Conservation (phyloP, 768 basidiomycete species). For the Russula olivacea region DNA sequence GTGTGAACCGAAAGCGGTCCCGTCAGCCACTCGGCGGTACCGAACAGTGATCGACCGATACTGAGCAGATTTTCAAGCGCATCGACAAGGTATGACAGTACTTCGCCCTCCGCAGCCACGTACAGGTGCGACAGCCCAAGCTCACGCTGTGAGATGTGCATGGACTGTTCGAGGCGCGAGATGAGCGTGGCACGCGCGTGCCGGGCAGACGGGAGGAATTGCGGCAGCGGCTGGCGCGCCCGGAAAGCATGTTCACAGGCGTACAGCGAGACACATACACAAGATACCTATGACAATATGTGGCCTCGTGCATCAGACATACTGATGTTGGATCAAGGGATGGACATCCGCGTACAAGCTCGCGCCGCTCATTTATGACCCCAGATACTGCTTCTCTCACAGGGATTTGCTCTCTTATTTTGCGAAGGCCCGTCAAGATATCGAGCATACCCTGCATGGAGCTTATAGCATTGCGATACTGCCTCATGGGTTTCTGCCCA, state of each 20-base stretch:
- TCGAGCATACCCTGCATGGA: conserved; percentile 40
- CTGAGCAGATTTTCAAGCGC: conserved; percentile 40
- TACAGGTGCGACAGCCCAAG: conserved; percentile 38
- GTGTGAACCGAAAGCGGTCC: conserved; percentile 1
- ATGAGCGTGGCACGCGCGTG: conserved; percentile 37
- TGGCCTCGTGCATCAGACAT: not conserved
- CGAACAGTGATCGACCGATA: conserved; percentile 39
- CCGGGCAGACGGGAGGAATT: conserved; percentile 44
- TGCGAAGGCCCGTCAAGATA: conserved; percentile 41
- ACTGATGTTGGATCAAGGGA: not conserved
- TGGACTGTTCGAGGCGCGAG: conserved; percentile 33
- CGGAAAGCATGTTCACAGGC: conserved; percentile 46
- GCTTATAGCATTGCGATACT: conserved; percentile 37
- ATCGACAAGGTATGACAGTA: conserved; percentile 39
- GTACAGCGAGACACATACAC: conserved; percentile 44
- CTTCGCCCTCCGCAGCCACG: conserved; percentile 41
- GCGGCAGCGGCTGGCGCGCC: conserved; percentile 43
- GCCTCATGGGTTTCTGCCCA: conserved; percentile 42
- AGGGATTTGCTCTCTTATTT: conserved; percentile 44
- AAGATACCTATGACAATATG: conserved; percentile 34
- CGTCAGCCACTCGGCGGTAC: conserved; percentile 41
- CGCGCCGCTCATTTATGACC: conserved; percentile 39
- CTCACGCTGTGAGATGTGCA: conserved; percentile 30
- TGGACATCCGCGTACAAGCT: conserved; percentile 33
- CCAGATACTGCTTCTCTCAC: conserved; percentile 38